Evolutionary conservation across 2,329 filamentous ascomycete species (phyloP), one percentile per base, ranked within the genome.

Genomic region (Cladosporium velox): DNA sequence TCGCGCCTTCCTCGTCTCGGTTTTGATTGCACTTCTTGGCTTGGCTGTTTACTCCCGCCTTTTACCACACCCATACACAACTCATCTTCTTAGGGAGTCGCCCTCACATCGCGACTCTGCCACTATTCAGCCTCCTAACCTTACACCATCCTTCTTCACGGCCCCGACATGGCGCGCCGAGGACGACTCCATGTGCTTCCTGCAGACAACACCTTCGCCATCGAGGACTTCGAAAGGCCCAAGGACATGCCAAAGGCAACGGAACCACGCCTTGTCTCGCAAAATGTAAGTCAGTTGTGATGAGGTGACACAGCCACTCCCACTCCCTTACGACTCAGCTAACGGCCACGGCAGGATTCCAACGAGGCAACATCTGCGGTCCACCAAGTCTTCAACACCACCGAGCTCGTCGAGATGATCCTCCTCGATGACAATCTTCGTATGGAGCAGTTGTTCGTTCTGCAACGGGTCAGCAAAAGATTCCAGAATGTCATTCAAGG

Each of bases 361-460:
- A 32, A 18, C 12, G 41, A 54, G 26, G 21, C 51, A n/a, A 32
- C 24, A 32, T 59, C 55, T 26, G 55, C 34, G 6, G 34, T 41
- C 14, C 35, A 21, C 34, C 21, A 80, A 65, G 63, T 51, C 18
- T 59, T 65, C 57, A 52, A 49, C 63, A 65, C 54, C 21, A 52
- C 57, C 6, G 63, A 65, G 41, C 63, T 65, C n/a, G n/a, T 65
- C 18, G 63, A 60, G 30, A 51, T 65, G 28, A 60, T 65, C 24
- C 63, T 65, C 11, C 54, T 65, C 11, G 30, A 41, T 2, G 51
- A 49, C 44, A 35, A 26, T 12, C 15, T 65, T 35, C 41, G 24
- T 2, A 59, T 62, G 32, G 30, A 58, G 14, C 32, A 60, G 7
- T 35, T 67, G 18, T 68, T 65, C 61, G 35, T 35, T 15, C 51